Conservation (phyloP, 2,329 filamentous ascomycete genomes). For the Aspergillus sp. region DNA sequence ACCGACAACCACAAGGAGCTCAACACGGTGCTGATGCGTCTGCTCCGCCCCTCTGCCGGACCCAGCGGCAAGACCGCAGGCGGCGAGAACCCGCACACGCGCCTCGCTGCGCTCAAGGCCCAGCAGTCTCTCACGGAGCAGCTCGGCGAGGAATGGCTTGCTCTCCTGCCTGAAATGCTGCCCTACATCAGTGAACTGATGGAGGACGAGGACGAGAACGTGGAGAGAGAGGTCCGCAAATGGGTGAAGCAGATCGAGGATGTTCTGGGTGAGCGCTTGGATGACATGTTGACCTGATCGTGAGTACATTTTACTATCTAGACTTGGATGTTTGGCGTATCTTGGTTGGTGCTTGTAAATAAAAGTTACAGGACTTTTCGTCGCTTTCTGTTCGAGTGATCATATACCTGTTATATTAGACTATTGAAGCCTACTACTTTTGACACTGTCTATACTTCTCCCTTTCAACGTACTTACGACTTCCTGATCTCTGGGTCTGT, state of each 20-base stretch:
- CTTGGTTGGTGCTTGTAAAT: slow-evolving; percentile 2
- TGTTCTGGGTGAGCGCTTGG: slow-evolving; percentile 84
- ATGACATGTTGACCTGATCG: slow-evolving; percentile 81
- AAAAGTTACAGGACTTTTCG: slow-evolving; percentile 1
- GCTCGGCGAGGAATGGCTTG: slow-evolving; percentile 91
- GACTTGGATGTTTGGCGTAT: slow-evolving; percentile 1
- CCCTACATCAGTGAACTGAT: slow-evolving; percentile 93
- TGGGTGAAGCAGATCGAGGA: slow-evolving; percentile 92
- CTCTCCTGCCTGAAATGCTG: slow-evolving; percentile 89
- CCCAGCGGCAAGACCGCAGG: slow-evolving; percentile 31
- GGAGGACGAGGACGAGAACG: slow-evolving; percentile 92
- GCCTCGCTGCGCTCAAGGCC: slow-evolving; percentile 79
- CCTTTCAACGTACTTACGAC: no score
- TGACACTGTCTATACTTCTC: no score
- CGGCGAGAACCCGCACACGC: slow-evolving; percentile 66
- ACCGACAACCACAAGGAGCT: slow-evolving; percentile 89
- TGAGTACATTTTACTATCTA: not conserved
- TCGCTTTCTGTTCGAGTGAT: not conserved
- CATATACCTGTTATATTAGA: not conserved
- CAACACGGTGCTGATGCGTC: slow-evolving; percentile 75
- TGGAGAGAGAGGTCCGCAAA: slow-evolving; percentile 83
- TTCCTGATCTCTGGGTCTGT: no score
- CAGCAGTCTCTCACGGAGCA: slow-evolving; percentile 77
- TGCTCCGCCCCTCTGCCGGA: slow-evolving; percentile 63
- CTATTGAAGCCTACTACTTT: not conserved